Conservation (phyloP, 106 monocot genomes). For the Cymbidium sinense region DNA sequence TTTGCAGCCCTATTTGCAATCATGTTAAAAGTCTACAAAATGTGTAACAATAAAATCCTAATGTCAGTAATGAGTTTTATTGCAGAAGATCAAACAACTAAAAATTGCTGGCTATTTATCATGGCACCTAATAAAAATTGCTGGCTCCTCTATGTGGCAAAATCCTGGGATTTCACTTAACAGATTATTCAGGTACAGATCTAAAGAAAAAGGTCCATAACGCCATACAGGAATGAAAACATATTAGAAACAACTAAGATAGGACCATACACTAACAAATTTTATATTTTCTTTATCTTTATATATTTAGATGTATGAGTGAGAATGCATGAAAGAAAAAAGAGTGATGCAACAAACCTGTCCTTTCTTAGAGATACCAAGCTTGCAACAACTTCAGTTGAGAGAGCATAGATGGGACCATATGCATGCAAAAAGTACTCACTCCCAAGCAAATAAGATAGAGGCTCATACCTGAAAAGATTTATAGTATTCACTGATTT, state of each 20-base stretch:
- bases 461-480: conserved; percentile 65
- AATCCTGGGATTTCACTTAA: neutral
- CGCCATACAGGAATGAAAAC: neutral
- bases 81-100: neutral
- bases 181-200: neutral
- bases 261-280: neutral
- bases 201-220: neutral
- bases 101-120: neutral
- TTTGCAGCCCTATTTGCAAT: too few relatives aligned
- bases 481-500: neutral
- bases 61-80: neutral
- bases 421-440: conserved; percentile 98
- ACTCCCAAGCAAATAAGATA: conserved; percentile 62
- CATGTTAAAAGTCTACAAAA: neutral
- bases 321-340: neutral
- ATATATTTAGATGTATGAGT: neutral
- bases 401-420: conserved; percentile 94
- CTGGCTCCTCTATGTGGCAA: neutral
- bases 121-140: neutral
- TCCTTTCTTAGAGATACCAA: conserved; percentile 65
- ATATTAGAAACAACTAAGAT: neutral
- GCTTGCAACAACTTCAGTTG: conserved; percentile 76
- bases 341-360: conserved; percentile 36
- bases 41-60: neutral
- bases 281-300: neutral